Conservation (phyloP, 306 rosid species). For the Dalbergia cochinchinensis region DNA sequence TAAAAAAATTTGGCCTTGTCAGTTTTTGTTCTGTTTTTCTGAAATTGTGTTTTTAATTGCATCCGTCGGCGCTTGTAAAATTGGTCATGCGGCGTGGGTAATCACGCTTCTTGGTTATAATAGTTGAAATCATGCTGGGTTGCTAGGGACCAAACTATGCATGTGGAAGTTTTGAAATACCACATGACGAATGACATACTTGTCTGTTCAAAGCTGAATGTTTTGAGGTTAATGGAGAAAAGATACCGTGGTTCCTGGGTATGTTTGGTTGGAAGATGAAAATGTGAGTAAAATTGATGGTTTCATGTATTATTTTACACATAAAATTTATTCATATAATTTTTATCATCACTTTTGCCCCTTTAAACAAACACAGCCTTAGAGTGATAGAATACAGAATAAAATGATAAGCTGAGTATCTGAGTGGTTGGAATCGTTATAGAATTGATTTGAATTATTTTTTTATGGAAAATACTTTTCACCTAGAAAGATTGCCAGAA, state of each 20-base stretch:
- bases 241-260: too few species aligned
- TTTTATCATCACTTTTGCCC: too few species aligned
- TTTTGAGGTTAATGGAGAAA: not conserved
- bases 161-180: slow-evolving; percentile 15
- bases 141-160: slow-evolving; percentile 1
- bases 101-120: slow-evolving; percentile 2
- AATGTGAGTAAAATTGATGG: too few species aligned
- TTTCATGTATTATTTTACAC: too few species aligned
- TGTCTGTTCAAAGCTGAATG: slow-evolving; percentile 25
- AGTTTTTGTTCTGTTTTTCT: slow-evolving; percentile 38
- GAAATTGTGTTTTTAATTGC: slow-evolving; percentile 24
- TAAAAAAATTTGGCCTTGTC: not conserved
- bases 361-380: too few species aligned
- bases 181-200: slow-evolving; percentile 25
- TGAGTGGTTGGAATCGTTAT: slow-evolving; percentile 14
- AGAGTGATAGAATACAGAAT: slow-evolving; percentile 23
- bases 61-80: slow-evolving; percentile 31
- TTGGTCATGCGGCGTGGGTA: not conserved
- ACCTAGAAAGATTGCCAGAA: too few species aligned
- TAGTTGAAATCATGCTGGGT: not conserved
- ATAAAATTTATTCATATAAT: too few species aligned
- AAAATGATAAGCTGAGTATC: slow-evolving; percentile 10
- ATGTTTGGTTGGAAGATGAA: too few species aligned
- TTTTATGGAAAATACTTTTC: too few species aligned
- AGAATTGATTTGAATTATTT: slow-evolving; percentile 14